Base-by-base conservation (phyloP, 2,329 filamentous ascomycete species). In the Ophiocordyceps unilateralis region DNA sequence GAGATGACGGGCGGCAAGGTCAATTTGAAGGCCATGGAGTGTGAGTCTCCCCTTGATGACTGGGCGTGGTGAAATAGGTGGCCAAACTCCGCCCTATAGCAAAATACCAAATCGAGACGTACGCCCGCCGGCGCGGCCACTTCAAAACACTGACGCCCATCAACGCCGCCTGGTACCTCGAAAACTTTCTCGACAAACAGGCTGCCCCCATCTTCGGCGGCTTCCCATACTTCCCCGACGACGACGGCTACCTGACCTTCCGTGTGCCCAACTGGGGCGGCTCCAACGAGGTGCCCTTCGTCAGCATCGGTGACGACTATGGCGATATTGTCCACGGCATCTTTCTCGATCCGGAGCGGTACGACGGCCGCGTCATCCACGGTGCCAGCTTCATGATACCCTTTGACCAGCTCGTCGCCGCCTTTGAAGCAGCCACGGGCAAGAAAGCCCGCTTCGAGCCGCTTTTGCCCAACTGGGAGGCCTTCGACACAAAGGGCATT, bases 281-380 rank as follows among this genome's bases (percentile, higher is more conserved):
- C 5, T 21, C 38, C 23, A 22, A 39, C 6, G 22, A 39, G 17
- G 23, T 61, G 0, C 60, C 58, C 1, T 62, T 55, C 44, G 50
- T 63, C 8, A 48, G 52, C 17, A 55, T 64, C 1, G 41, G 43
- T 0, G 51, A 61, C 36, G 61, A 65, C 46, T 65, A 52, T 43
- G 62, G 61, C 6, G 62, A 64, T 41, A 53, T 62, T 10, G 57
- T 64, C 3, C 61, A 63, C 26, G 62, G 59, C 1, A 49, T 62
- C 2, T 57, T 64, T 22, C 44, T 63, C 3, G 50, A 56, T 10
- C 61, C 60, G 22, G 32, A 12, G 2, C 36, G 26, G 21, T 39
- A 37, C 43, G 26, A 19, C 44, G 32, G 32, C 10, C 21, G 21
- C 8, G 23, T 42, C 11, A 22, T 42, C 9, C 41, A 42, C 8